Percentiles rank a stretch among this genome's conserved stretches.
phyloP scores from a whole-genome alignment of 2,329 filamentous ascomycete genomes.

The Hymenoscyphus salicellus region DNA sequence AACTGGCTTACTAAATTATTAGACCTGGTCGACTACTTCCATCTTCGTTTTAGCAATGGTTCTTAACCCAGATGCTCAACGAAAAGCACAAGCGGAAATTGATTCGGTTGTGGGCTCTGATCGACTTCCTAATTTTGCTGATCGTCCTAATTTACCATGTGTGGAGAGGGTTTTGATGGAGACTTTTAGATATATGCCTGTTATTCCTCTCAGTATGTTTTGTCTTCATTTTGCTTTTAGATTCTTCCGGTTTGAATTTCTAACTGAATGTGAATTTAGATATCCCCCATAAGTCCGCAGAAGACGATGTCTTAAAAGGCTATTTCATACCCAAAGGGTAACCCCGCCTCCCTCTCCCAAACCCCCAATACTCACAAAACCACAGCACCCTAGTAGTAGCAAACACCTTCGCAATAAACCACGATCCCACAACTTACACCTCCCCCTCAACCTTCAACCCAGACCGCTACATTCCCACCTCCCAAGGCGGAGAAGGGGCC shows the following conservation, averaged over 20 bases:
- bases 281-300: constrained; percentile 51
- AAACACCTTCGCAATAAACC: constrained; percentile 54
- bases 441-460: constrained; percentile 45
- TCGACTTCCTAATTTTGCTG: constrained; percentile 45
- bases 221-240: background rate
- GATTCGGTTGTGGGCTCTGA: constrained; percentile 45
- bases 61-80: constrained; percentile 43
- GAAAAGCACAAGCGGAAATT: constrained; percentile 46
- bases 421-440: constrained; percentile 42
- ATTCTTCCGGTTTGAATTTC: too few species aligned
- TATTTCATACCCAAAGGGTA: constrained; percentile 51
- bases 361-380: constrained; percentile 29
- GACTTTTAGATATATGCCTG: constrained; percentile 36
- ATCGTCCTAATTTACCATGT: constrained; percentile 43
- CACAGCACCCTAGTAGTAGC: constrained; percentile 40
- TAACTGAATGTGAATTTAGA: too few species aligned
- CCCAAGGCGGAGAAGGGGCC: background rate
- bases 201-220: constrained; percentile 5
- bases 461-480: background rate
- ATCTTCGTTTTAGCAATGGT: constrained; percentile 42
- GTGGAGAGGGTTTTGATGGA: constrained; percentile 46
- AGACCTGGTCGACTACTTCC: background rate
- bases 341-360: constrained; percentile 27
- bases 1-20: background rate
- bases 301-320: constrained; percentile 54